Percentiles rank a stretch among this genome's conserved stretches.
Conservation (phyloP, 495 filamentous ascomycete genomes). For the Neurospora tetrasperma region DNA sequence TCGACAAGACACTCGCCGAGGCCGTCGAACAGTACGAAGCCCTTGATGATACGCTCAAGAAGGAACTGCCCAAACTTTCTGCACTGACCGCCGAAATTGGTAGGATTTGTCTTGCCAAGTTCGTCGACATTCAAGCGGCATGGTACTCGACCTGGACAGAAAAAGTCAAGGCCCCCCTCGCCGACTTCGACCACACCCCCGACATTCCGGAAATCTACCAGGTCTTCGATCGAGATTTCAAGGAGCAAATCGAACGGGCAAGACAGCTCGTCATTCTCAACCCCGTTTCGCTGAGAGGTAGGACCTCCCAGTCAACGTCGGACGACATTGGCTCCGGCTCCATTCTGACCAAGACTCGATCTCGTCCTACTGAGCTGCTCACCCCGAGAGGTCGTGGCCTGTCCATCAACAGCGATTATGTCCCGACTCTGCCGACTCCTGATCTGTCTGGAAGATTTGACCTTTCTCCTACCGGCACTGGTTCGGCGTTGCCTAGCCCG, state of each 20-base stretch:
- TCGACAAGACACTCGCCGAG: slow-evolving; percentile 70
- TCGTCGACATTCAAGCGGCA: slow-evolving; percentile 66
- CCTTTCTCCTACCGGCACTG: slow-evolving; percentile 37
- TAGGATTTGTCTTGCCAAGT: slow-evolving; percentile 66
- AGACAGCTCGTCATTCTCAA: slow-evolving; percentile 40
- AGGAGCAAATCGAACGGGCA: slow-evolving; percentile 43
- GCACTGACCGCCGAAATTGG: slow-evolving; percentile 65
- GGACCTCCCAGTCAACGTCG: slow-evolving; percentile 37
- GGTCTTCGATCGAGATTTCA: slow-evolving; percentile 65
- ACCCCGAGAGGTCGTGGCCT: slow-evolving; percentile 38
- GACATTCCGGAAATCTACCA: slow-evolving; percentile 55
- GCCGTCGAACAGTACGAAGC: slow-evolving; percentile 78
- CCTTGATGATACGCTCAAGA: slow-evolving; percentile 83
- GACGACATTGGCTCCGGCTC: slow-evolving; percentile 28
- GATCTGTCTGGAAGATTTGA: slow-evolving; percentile 48
- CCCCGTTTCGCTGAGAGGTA: slow-evolving; percentile 27
- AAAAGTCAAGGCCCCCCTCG: slow-evolving; percentile 66
- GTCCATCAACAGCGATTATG: slow-evolving; percentile 54
- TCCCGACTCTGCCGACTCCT: slow-evolving; percentile 49
- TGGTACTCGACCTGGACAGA: slow-evolving; percentile 74
- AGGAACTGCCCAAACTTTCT: slow-evolving; percentile 83
- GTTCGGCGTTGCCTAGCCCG: slow-evolving; percentile 29
- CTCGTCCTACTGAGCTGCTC: slow-evolving; percentile 28
- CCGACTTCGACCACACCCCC: slow-evolving; percentile 50
- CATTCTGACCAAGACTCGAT: slow-evolving; percentile 27